Evolutionary conservation across 1,139 yeast species (phyloP).

Genomic region (Diutina pseudorugosa): DNA sequence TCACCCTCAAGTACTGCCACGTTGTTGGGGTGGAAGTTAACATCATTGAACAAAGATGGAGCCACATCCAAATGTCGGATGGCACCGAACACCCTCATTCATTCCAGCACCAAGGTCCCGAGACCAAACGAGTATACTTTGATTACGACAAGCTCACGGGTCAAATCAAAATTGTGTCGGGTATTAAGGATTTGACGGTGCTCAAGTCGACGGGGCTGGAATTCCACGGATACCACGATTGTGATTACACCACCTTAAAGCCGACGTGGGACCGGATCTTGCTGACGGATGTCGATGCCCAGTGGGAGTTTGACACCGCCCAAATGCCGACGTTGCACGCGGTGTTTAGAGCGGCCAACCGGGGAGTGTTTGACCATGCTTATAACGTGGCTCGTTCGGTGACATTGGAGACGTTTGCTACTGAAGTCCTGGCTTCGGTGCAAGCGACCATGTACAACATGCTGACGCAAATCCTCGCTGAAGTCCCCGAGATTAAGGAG

Average conservation of each 20-base stretch:
- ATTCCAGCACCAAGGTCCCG: conserved; percentile 74
- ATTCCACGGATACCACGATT: conserved; percentile 76
- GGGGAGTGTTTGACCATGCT: conserved; percentile 54
- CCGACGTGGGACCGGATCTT: conserved; percentile 78
- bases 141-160: conserved; percentile 35
- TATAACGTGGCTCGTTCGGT: conserved; percentile 49
- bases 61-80: conserved; percentile 11
- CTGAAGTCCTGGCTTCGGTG: conserved; percentile 79
- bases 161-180: conserved; percentile 45
- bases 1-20: conserved; percentile 61
- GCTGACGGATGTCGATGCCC: conserved; percentile 75
- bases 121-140: conserved; percentile 51
- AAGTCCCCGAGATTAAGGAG: conserved; percentile 41
- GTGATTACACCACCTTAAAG: conserved; percentile 79
- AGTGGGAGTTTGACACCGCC: conserved; percentile 55
- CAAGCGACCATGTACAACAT: conserved; percentile 95
- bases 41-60: conserved; percentile 67
- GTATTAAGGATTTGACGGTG: conserved; percentile 74
- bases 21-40: conserved; percentile 59
- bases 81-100: conserved; percentile 77
- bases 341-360: conserved; percentile 40
- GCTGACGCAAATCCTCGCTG: conserved; percentile 57
- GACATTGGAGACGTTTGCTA: conserved; percentile 69
- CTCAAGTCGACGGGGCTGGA: conserved; percentile 87
- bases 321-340: conserved; percentile 29